Evolutionary conservation across 768 basidiomycete species (phyloP), one percentile per base, ranked within the genome.

Genomic region (Russula lepida): DNA sequence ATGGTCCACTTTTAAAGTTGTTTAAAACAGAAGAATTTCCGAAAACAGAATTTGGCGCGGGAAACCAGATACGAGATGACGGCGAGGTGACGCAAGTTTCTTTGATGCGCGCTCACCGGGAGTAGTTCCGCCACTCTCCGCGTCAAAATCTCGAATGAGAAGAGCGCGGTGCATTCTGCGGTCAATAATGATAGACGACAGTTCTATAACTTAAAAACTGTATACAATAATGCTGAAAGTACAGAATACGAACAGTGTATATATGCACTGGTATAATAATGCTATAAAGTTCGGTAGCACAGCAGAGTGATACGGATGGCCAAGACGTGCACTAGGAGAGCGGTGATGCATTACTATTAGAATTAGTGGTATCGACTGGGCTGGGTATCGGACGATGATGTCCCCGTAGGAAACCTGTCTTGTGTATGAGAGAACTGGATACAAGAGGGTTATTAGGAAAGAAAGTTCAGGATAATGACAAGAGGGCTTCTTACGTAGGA

Each of bases 401-500:
- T 74, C 67, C 78, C 78, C 69, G 79, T 77, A 70, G 80, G 65
- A 64, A 71, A 74, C 72, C 80, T 76, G 66, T 81, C 80, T 69
- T 80, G 80, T 43, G 69, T 69, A 63, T 71, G 69, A 58, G 70
- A 73, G 68, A 74, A 77, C 74, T 77, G 60, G n/a, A 44, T 32
- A 3, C 23, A 25, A 41, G n/a, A n/a, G 6, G 50, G 49, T 60
- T 32, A 52, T n/a, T n/a, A n/a, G n/a, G n/a, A n/a, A n/a, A 57
- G n/a, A n/a, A 44, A 33, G 28, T 23, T 11, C 33, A 39, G 25
- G 4, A 55, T 25, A 49, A 59, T 51, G 47, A 58, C 55, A 39
- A 37, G 2, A 50, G 28, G 7, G 5, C 74, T 35, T 39, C 85
- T 75, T 72, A 90, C 88, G 71, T 82, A 89, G 59, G 85, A 71